Evolutionary conservation across 768 basidiomycete species (phyloP).

Genomic region (Mycena pura): DNA sequence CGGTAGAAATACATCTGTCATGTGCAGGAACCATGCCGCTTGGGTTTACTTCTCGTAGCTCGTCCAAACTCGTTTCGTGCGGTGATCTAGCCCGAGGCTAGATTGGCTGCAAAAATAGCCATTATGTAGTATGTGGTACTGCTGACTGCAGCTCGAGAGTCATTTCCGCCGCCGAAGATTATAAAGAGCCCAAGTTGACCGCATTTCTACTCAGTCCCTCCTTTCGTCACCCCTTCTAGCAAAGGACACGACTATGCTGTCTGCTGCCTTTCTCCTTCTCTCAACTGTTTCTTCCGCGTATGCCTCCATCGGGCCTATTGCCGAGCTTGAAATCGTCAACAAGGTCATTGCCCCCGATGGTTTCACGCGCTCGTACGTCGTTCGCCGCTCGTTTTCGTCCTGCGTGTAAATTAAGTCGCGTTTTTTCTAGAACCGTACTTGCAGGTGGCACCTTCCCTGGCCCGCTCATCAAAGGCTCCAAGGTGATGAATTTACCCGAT

Average conservation of each 20-base stretch:
- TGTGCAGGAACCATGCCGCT: too few relatives aligned
- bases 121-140: too few relatives aligned
- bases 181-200: too few relatives aligned
- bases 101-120: too few relatives aligned
- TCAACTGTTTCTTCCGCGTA: neutral
- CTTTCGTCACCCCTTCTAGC: too few relatives aligned
- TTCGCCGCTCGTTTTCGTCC: neutral
- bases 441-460: conserved; percentile 56
- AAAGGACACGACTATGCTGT: neutral
- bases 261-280: neutral
- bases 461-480: conserved; percentile 47
- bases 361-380: conserved; percentile 13
- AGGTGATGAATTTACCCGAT: conserved; percentile 31
- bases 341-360: conserved; percentile 16
- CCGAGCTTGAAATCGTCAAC: conserved; percentile 10
- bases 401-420: neutral
- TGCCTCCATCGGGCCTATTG: conserved; percentile 8
- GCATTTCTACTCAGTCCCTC: too few relatives aligned
- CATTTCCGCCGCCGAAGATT: too few relatives aligned
- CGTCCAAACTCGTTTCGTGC: too few relatives aligned
- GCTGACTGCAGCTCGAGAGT: too few relatives aligned
- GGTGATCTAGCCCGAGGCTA: too few relatives aligned
- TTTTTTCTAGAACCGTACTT: conserved; percentile 46
- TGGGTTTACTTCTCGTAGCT: too few relatives aligned
- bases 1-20: too few relatives aligned